Percentiles rank a stretch among this genome's conserved stretches.
phyloP scores from a whole-genome alignment of 2,329 filamentous ascomycete species.

The Phymatotrichopsis omnivora region DNA sequence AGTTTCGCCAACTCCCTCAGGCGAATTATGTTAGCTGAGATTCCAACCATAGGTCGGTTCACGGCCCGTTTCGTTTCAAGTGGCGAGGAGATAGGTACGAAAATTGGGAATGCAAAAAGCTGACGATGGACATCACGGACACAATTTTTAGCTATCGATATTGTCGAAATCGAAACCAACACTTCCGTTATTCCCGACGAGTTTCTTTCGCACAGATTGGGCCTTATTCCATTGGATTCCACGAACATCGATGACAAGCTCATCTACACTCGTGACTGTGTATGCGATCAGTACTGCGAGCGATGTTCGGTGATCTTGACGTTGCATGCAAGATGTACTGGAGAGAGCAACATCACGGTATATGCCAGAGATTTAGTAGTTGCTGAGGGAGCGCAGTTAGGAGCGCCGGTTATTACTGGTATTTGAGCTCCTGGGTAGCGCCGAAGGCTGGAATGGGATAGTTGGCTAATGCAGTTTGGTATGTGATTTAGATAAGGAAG shows the following conservation, averaged over 20 bases:
- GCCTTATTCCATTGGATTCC: constrained; percentile 77
- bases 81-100: constrained; percentile 6
- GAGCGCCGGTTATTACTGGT: constrained; percentile 30
- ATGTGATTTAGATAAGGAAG: constrained; percentile 75
- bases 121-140: no score
- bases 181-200: constrained; percentile 95
- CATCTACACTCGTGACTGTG: constrained; percentile 84
- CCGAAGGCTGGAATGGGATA: no score
- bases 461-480: no score
- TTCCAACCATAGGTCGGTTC: constrained; percentile 58
- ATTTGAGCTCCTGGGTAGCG: constrained; percentile 44
- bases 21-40: constrained; percentile 82
- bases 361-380: constrained; percentile 83
- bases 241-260: constrained; percentile 71
- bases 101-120: no score
- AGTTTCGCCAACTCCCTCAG: constrained; percentile 86
- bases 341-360: constrained; percentile 83
- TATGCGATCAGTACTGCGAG: constrained; percentile 92
- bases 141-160: constrained; percentile 58
- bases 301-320: constrained; percentile 77
- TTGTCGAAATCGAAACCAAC: constrained; percentile 86
- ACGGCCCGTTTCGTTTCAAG: background rate
- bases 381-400: constrained; percentile 33
- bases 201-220: constrained; percentile 85
- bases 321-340: constrained; percentile 74